Evolutionary conservation across 1,284 basidiomycete species (phyloP), one percentile per base, ranked within the genome.

Genomic region (Cryptococcus sp.): DNA sequence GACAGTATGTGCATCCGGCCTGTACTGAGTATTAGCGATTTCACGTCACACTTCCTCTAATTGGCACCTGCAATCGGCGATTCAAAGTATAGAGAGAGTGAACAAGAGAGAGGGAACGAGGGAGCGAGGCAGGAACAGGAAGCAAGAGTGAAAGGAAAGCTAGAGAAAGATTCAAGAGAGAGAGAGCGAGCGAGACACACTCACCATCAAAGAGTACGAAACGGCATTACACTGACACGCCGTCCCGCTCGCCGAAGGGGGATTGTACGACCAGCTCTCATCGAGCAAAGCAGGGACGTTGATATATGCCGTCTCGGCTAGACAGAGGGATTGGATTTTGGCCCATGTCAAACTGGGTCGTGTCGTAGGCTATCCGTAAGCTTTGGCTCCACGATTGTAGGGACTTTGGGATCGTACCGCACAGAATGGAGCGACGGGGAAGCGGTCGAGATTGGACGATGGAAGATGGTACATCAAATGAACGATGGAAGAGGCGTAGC

Each of bases 291-390:
- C 64, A 1, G 70, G 70, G 8, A 71, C 70, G 42, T 71, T 71
- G 51, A 71, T 61, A 38, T 53, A 66, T 35, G 53, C 46, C 3
- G 53, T 46, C 2, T 42, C 16, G 5, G 64, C 47, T 11, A 71
- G 35, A 48, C 70, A 71, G n/a, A 71, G 61, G 15, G 70, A 66
- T 53, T 69, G 70, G 7, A 71, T 50, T 31, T 66, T 69, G 4
- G 68, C 60, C 70, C 70, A 71, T 22, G 57, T 48, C 23, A 38
- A 31, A 45, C 42, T 45, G n/a, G 6, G 25, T 25, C 25, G 25
- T 25, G n/a, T 13, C 7, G 11, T 5, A 2, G 22, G 11, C 10
- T 45, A 6, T 8, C 6, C 42, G 42, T n/a, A 45, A n/a, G 42
- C n/a, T 5, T 5, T 45, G n/a, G 11, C n/a, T 19, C 42, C 42